Conservation (phyloP, 2,329 filamentous ascomycete species). For the Onygena corvina region DNA sequence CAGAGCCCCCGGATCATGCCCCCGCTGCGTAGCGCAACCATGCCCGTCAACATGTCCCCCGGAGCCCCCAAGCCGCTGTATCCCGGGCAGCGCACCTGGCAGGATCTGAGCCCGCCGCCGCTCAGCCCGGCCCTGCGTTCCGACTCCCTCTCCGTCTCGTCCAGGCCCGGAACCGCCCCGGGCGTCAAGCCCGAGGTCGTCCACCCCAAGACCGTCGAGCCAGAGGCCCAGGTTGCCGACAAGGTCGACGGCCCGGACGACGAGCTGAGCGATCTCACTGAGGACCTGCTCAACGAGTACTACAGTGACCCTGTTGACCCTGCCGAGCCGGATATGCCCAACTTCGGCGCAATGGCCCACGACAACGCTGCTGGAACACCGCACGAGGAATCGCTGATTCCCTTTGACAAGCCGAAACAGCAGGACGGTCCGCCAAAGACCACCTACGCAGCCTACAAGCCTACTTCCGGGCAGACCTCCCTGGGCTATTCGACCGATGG, state of each 20-base stretch:
- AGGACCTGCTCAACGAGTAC: constrained; percentile 38
- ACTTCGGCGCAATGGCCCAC: constrained; percentile 47
- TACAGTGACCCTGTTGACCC: constrained; percentile 17
- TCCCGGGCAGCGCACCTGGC: constrained; percentile 27
- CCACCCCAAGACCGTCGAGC: constrained; percentile 9
- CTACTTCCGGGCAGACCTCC: too few species aligned
- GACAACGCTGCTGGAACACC: constrained; percentile 19
- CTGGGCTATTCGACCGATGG: too few species aligned
- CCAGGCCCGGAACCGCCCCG: constrained; percentile 21
- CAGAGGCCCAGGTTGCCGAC: neutral
- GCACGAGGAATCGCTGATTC: constrained; percentile 25
- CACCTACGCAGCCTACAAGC: constrained; percentile 30
- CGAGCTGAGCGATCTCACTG: constrained; percentile 38
- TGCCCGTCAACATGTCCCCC: constrained; percentile 21
- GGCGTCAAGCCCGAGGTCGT: constrained; percentile 16
- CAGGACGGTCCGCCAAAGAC: constrained; percentile 14
- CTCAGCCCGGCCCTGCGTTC: constrained; percentile 12
- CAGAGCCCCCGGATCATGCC: constrained; percentile 19
- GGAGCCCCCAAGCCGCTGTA: constrained; percentile 21
- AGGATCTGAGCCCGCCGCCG: constrained; percentile 17
- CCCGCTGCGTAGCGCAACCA: constrained; percentile 26
- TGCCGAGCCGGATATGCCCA: constrained; percentile 47
- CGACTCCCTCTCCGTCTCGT: constrained; percentile 14
- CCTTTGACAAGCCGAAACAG: constrained; percentile 23
- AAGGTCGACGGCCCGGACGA: constrained; percentile 16